Percentiles rank a stretch among this genome's conserved stretches.
These are phyloP conservation scores for Cryomyces antarcticus DNA, from an alignment of 495 filamentous ascomycete species.

Conservation along the genomic window DNA sequence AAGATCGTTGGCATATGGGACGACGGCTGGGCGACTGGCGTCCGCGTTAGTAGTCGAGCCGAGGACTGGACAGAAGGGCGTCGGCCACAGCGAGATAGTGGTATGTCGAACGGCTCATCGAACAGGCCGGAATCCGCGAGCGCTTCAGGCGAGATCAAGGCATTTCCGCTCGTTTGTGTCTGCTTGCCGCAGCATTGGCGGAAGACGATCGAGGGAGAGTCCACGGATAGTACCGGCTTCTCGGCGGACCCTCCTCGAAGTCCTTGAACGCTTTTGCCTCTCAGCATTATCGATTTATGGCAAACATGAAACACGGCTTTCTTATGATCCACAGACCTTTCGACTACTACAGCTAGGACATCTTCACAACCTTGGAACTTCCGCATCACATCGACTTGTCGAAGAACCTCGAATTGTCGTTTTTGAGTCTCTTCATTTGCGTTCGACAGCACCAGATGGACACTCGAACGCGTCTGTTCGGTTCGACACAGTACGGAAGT, in stretches of 20 bases:
- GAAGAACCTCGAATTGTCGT: no score
- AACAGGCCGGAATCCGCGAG: constrained; percentile 39
- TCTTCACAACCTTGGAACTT: no score
- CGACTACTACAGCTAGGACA: no score
- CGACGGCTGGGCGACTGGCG: constrained; percentile 95
- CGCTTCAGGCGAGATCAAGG: constrained; percentile 75
- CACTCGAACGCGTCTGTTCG: no score
- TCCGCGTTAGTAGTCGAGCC: constrained; percentile 58
- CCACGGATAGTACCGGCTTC: neutral
- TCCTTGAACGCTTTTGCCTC: no score
- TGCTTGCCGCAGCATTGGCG: constrained; percentile 95
- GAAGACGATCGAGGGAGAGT: constrained; percentile 83
- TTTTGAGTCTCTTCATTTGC: no score
- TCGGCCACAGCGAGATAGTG: constrained; percentile 72
- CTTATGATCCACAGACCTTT: no score
- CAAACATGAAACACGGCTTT: no score
- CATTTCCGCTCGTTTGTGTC: constrained; percentile 85
- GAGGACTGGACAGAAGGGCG: constrained; percentile 72
- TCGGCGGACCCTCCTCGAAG: neutral
- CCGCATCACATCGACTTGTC: no score
- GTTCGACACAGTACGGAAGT: no score
- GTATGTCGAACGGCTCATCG: constrained; percentile 69
- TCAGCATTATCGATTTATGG: no score
- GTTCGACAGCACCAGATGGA: no score
- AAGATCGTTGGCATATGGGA: constrained; percentile 99